phyloP scores from a whole-genome alignment of 2,329 filamentous ascomycete species.

The Pyrenophora teres region DNA sequence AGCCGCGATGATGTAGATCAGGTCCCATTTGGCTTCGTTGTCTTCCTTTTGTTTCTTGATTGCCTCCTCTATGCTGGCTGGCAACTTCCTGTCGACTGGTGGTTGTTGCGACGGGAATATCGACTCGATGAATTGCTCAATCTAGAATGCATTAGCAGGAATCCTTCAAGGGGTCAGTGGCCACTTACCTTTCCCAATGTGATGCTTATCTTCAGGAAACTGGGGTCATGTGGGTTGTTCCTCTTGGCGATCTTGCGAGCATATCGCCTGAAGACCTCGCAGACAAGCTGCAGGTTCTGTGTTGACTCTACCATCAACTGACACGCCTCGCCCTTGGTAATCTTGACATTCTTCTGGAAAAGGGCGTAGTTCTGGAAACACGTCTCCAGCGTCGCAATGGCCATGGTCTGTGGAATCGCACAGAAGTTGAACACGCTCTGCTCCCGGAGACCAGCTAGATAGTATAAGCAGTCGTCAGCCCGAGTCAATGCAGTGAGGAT shows the following conservation, averaged over 20 bases:
- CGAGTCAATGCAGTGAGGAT: slow-evolving; percentile 86
- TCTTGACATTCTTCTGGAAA: slow-evolving; percentile 89
- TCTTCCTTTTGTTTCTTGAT: slow-evolving; percentile 59
- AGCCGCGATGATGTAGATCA: slow-evolving; percentile 67
- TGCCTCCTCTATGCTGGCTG: slow-evolving; percentile 59
- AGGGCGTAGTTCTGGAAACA: slow-evolving; percentile 90
- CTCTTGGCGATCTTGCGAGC: slow-evolving; percentile 83
- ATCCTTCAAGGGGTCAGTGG: background rate
- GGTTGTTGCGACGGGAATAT: slow-evolving; percentile 86
- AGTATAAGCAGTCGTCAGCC: slow-evolving; percentile 93
- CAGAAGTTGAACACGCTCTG: slow-evolving; percentile 99
- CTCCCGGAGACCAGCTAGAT: slow-evolving; percentile 91
- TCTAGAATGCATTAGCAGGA: slow-evolving; percentile 55
- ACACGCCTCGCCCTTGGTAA: slow-evolving; percentile 93
- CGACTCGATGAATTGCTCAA: slow-evolving; percentile 93
- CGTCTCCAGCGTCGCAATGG: slow-evolving; percentile 89
- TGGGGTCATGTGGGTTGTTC: slow-evolving; percentile 91
- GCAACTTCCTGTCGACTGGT: slow-evolving; percentile 49
- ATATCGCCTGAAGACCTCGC: slow-evolving; percentile 80
- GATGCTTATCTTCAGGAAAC: slow-evolving; percentile 88
- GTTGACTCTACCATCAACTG: slow-evolving; percentile 90
- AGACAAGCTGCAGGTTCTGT: slow-evolving; percentile 82
- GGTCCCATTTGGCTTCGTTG: slow-evolving; percentile 59
- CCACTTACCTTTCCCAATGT: slow-evolving; percentile 77
- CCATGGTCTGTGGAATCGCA: slow-evolving; percentile 96